Evolutionary conservation across 1,284 basidiomycete genomes (phyloP).

Genomic region (Amylostereum areolatum): DNA sequence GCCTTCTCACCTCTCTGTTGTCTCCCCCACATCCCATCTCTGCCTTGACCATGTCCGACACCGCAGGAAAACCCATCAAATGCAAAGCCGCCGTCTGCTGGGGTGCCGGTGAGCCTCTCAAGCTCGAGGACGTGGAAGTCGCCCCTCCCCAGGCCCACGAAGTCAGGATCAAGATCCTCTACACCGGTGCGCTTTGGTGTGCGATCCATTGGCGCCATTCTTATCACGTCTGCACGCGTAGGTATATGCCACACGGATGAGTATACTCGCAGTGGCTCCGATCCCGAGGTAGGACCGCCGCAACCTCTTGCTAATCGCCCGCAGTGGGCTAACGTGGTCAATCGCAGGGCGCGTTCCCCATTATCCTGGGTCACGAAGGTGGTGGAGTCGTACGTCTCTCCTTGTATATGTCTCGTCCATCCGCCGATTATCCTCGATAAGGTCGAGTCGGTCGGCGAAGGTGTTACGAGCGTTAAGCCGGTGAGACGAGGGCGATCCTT

Average conservation of each 20-base stretch:
- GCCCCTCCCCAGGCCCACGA: constrained; percentile 87
- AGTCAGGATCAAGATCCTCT: constrained; percentile 89
- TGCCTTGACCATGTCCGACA: constrained; percentile 50
- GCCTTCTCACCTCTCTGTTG: too few species aligned
- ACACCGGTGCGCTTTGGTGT: constrained; percentile 58
- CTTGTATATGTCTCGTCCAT: constrained; percentile 1
- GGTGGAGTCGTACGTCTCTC: constrained; percentile 64
- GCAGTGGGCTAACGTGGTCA: constrained; percentile 3
- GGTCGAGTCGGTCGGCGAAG: constrained; percentile 94
- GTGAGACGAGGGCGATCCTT: constrained; percentile 25
- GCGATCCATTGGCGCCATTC: too few species aligned
- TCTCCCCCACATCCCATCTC: not conserved
- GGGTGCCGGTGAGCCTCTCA: constrained; percentile 87
- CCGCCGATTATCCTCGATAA: constrained; percentile 24
- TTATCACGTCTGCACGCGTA: constrained; percentile 15
- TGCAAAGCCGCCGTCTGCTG: constrained; percentile 97
- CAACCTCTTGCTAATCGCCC: constrained; percentile 1
- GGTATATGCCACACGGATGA: constrained; percentile 99
- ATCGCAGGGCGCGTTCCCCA: constrained; percentile 82
- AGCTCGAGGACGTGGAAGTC: constrained; percentile 90
- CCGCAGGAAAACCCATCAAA: constrained; percentile 72
- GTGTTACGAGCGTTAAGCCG: constrained; percentile 80
- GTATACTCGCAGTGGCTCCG: constrained; percentile 94
- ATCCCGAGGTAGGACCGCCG: constrained; percentile 67
- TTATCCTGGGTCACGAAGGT: constrained; percentile 91